Evolutionary conservation across 495 filamentous ascomycete species (phyloP).

Genomic region (Stereocaulon alpinum): DNA sequence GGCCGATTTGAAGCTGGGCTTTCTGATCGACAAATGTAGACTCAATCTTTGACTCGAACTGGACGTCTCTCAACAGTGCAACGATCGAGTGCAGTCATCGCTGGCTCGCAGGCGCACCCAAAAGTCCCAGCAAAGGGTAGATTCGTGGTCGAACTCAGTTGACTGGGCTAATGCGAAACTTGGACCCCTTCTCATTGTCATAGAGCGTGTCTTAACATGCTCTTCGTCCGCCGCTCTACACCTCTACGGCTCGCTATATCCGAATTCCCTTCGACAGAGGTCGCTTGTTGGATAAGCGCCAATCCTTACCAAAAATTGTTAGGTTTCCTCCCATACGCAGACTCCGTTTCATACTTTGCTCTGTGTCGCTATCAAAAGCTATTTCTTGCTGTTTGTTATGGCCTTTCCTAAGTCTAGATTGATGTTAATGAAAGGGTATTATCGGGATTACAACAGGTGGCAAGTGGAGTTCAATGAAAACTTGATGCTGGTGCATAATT

Average conservation of each 20-base stretch:
- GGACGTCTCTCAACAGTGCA: background rate
- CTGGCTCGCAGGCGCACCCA: background rate
- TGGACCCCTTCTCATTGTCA: background rate
- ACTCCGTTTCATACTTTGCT: constrained; percentile 1
- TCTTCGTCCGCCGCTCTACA: background rate
- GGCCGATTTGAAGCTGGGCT: background rate
- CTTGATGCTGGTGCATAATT: background rate
- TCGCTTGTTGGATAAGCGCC: constrained; percentile 15
- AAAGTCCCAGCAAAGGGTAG: background rate
- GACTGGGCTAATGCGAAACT: no score
- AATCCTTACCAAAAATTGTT: background rate
- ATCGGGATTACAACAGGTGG: background rate
- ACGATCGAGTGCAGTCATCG: background rate
- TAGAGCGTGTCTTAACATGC: background rate
- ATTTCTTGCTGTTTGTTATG: constrained; percentile 1
- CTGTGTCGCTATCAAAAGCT: constrained; percentile 13
- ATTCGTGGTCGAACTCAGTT: background rate
- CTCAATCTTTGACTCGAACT: background rate
- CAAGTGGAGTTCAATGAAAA: background rate
- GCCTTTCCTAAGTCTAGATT: background rate
- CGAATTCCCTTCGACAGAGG: constrained; percentile 1
- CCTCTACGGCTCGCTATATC: background rate
- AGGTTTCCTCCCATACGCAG: background rate
- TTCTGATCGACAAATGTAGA: background rate
- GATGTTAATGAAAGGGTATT: constrained; percentile 10